Conservation (phyloP, 805 yeast genomes). For the Lachancea sp. region DNA sequence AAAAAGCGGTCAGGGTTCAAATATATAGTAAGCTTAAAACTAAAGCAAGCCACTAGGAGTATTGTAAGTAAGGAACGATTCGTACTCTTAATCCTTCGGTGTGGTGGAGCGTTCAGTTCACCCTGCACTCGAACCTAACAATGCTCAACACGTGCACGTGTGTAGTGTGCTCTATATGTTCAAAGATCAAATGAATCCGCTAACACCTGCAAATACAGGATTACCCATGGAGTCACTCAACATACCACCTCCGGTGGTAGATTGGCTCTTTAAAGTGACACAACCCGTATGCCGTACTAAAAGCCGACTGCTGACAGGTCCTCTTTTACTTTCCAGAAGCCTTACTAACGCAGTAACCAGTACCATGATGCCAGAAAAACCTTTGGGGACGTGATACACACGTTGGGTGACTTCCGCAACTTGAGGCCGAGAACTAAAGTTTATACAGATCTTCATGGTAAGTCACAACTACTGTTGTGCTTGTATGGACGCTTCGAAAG, state of each 20-base stretch:
- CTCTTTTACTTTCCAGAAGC: neutral
- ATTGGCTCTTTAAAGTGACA: slow-evolving; percentile 54
- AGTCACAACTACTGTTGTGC: slow-evolving; percentile 52
- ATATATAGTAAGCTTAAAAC: too few relatives aligned
- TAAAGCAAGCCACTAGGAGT: too few relatives aligned
- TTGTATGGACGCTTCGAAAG: slow-evolving; percentile 49
- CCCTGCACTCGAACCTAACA: too few relatives aligned
- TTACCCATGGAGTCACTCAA: slow-evolving; percentile 3
- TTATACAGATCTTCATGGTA: slow-evolving; percentile 52
- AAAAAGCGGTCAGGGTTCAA: too few relatives aligned
- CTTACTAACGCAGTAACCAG: slow-evolving; percentile 31
- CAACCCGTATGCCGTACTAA: slow-evolving; percentile 41
- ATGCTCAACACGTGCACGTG: too few relatives aligned
- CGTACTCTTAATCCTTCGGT: too few relatives aligned
- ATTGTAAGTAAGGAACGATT: too few relatives aligned
- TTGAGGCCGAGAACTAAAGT: slow-evolving; percentile 67
- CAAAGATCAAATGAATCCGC: neutral
- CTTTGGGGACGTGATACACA: slow-evolving; percentile 51
- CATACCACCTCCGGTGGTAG: slow-evolving; percentile 39
- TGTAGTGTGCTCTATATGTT: too few relatives aligned
- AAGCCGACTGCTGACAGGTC: neutral
- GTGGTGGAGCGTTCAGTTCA: too few relatives aligned
- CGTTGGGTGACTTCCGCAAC: slow-evolving; percentile 44
- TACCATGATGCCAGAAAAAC: slow-evolving; percentile 52
- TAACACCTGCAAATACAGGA: slow-evolving; percentile 5